Percentiles rank a stretch among this genome's conserved stretches.
Conservation (phyloP, 78 protist species). For the Speleostelium caveatum region DNA sequence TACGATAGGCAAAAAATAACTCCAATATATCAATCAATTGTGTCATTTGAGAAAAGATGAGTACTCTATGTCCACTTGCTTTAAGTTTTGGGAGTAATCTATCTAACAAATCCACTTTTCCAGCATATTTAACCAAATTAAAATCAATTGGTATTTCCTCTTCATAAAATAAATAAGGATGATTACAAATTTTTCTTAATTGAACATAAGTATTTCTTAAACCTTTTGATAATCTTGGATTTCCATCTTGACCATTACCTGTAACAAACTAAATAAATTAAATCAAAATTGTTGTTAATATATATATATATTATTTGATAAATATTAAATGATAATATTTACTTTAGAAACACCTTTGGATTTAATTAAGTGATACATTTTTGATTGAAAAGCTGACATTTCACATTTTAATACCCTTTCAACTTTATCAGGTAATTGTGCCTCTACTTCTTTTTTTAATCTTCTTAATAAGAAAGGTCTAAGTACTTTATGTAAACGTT, state of each 20-base stretch:
- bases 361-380: slow-evolving; percentile 73
- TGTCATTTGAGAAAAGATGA: slow-evolving; percentile 92
- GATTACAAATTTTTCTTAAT: slow-evolving; percentile 91
- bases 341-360: slow-evolving; percentile 53
- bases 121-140: slow-evolving; percentile 77
- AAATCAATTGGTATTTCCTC: slow-evolving; percentile 79
- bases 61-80: slow-evolving; percentile 84
- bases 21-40: slow-evolving; percentile 84
- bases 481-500: slow-evolving; percentile 84
- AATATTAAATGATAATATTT: not conserved
- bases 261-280: slow-evolving; percentile 3
- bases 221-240: slow-evolving; percentile 50
- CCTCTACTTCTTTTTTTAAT: slow-evolving; percentile 90
- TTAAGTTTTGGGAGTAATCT: slow-evolving; percentile 85
- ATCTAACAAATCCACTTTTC: slow-evolving; percentile 96
- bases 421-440: slow-evolving; percentile 89
- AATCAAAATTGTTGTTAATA: not conserved
- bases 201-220: slow-evolving; percentile 82
- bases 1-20: slow-evolving; percentile 52
- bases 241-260: slow-evolving; percentile 49
- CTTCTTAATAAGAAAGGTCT: slow-evolving; percentile 94
- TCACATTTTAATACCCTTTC: slow-evolving; percentile 85
- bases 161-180: slow-evolving; percentile 96
- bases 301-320: not conserved
- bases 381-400: slow-evolving; percentile 84